These are phyloP conservation scores for Eucommia ulmoides DNA, from an alignment of 257 asterid species.

Conservation along the genomic window DNA sequence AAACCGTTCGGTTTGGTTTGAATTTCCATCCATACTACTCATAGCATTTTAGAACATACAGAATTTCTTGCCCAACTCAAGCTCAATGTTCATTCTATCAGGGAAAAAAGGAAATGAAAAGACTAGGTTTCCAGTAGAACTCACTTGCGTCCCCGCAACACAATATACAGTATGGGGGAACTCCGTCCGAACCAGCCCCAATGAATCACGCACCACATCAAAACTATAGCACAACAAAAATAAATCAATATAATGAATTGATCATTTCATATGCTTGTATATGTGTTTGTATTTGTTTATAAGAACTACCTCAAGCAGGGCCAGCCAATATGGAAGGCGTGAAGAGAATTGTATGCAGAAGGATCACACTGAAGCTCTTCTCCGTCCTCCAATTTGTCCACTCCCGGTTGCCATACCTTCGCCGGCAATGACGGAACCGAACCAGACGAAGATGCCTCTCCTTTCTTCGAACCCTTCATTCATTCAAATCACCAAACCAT, in stretches of 20 bases:
- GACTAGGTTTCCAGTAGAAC: too few relatives aligned
- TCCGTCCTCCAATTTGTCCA: slow-evolving; percentile 75
- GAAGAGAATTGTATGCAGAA: slow-evolving; percentile 79
- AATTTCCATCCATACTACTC: too few relatives aligned
- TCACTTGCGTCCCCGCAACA: slow-evolving; percentile 88
- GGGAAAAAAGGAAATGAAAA: too few relatives aligned
- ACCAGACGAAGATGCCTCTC: slow-evolving; percentile 51
- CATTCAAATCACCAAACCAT: neutral
- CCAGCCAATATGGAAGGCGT: slow-evolving; percentile 80
- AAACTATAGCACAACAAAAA: slow-evolving; percentile 36
- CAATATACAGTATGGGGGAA: slow-evolving; percentile 80
- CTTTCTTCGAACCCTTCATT: slow-evolving; percentile 47
- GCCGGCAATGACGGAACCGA: slow-evolving; percentile 33
- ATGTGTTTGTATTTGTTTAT: neutral
- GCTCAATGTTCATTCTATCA: too few relatives aligned
- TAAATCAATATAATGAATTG: neutral
- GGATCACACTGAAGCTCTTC: slow-evolving; percentile 92
- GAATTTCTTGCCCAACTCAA: too few relatives aligned
- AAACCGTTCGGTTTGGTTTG: too few relatives aligned
- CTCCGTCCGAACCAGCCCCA: slow-evolving; percentile 81
- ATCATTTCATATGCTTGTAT: neutral
- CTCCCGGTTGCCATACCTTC: slow-evolving; percentile 92
- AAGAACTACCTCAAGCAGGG: slow-evolving; percentile 68
- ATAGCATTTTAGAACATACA: too few relatives aligned
- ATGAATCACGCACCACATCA: slow-evolving; percentile 69